phyloP scores from a whole-genome alignment of 805 yeast genomes.

The Cyberlindnera subsufficiens region DNA sequence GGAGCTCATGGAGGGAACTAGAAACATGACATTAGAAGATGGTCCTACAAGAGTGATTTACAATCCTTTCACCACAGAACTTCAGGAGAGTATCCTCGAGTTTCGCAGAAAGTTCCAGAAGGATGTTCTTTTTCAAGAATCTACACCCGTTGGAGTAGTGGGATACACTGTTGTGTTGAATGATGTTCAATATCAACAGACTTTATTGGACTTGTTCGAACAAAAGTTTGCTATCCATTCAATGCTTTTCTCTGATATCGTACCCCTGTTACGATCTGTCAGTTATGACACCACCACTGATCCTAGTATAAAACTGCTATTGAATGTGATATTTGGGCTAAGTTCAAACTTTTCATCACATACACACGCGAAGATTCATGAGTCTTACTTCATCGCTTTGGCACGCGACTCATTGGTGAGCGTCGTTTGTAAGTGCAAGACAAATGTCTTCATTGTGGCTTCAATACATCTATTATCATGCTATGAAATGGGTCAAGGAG shows the following conservation, averaged over 20 bases:
- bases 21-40: not conserved
- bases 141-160: constrained; percentile 1
- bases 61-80: not conserved
- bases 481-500: constrained; percentile 27
- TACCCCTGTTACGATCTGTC: constrained; percentile 4
- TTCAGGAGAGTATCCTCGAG: not conserved
- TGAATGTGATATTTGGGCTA: constrained; percentile 22
- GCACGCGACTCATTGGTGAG: constrained; percentile 23
- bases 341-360: constrained; percentile 21
- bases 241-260: constrained; percentile 9
- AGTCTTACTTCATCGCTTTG: constrained; percentile 17
- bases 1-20: not conserved
- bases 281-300: constrained; percentile 13
- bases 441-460: constrained; percentile 12
- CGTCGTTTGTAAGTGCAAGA: constrained; percentile 9
- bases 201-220: constrained; percentile 6
- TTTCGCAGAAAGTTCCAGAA: not conserved
- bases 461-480: constrained; percentile 25
- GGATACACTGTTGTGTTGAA: constrained; percentile 2
- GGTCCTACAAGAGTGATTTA: not conserved
- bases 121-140: not conserved
- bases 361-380: constrained; percentile 8
- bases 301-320: constrained; percentile 20
- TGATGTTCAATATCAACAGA: constrained; percentile 6
- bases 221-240: constrained; percentile 10